Evolutionary conservation across 305 asterid genomes (phyloP).

Genomic region (Fraxinus ornus): DNA sequence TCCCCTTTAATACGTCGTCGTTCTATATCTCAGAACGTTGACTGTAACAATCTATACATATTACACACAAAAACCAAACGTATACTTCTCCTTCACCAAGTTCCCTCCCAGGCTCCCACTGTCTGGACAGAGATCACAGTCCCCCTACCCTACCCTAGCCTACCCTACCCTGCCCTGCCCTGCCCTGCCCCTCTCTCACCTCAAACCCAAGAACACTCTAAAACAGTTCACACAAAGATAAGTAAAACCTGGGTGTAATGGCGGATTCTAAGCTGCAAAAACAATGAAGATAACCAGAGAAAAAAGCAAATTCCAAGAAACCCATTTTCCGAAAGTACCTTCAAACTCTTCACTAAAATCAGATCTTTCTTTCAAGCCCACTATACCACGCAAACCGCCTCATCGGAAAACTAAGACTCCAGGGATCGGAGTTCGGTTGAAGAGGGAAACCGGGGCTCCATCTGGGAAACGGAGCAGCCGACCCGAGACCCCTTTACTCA

Average conservation of each 20-base stretch:
- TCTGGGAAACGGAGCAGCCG: constrained; percentile 38
- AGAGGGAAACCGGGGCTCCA: constrained; percentile 30
- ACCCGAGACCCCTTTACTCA: constrained; percentile 56
- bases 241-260: constrained; percentile 26
- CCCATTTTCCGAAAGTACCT: constrained; percentile 14
- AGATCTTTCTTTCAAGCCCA: constrained; percentile 39
- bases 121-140: background rate
- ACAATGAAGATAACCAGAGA: constrained; percentile 47
- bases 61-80: background rate
- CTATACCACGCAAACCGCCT: constrained; percentile 31
- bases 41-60: constrained; percentile 23
- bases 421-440: constrained; percentile 39
- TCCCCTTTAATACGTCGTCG: background rate
- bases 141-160: background rate
- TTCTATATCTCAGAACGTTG: constrained; percentile 27
- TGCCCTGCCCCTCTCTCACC: background rate
- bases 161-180: too few relatives aligned
- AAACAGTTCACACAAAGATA: background rate
- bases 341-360: constrained; percentile 25
- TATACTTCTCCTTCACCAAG: background rate
- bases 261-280: constrained; percentile 31
- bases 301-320: constrained; percentile 24
- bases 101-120: background rate
- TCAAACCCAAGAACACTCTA: background rate
- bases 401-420: constrained; percentile 45